Conservation (phyloP, 2,329 filamentous ascomycete species). For the Emergomyces pasteurianus region DNA sequence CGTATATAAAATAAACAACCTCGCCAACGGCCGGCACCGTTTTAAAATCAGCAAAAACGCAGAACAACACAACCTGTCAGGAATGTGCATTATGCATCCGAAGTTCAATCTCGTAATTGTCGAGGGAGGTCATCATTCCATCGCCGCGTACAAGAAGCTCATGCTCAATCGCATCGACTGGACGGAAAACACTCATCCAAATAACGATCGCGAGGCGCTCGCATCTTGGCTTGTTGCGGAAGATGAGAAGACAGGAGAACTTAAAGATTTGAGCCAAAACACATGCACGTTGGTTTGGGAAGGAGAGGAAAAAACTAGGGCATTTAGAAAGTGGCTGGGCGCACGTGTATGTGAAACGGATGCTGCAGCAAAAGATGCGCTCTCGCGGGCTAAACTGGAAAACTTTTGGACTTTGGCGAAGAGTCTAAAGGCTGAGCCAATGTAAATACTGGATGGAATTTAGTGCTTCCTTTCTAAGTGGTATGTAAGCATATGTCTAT, state of each 20-base stretch:
- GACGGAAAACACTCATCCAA: slow-evolving; percentile 72
- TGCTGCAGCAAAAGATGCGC: slow-evolving; percentile 67
- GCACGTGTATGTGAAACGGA: slow-evolving; percentile 84
- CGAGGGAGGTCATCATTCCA: slow-evolving; percentile 75
- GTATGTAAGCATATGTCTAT: neutral
- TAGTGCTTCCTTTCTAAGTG: neutral
- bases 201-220: slow-evolving; percentile 47
- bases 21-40: slow-evolving; percentile 86
- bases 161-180: slow-evolving; percentile 92
- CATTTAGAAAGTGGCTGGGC: slow-evolving; percentile 78
- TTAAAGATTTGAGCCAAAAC: slow-evolving; percentile 74
- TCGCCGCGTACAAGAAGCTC: slow-evolving; percentile 78
- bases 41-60: slow-evolving; percentile 91
- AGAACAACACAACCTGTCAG: slow-evolving; percentile 75
- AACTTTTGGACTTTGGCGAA: slow-evolving; percentile 91
- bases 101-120: slow-evolving; percentile 81
- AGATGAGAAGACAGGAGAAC: slow-evolving; percentile 56
- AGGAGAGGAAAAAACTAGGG: slow-evolving; percentile 68
- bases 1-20: slow-evolving; percentile 77
- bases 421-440: slow-evolving; percentile 34
- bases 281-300: slow-evolving; percentile 80
- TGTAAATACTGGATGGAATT: neutral
- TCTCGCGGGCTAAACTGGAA: slow-evolving; percentile 77
- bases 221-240: slow-evolving; percentile 67
- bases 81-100: slow-evolving; percentile 84